Evolutionary conservation across 139 green algal species (phyloP).

Genomic region (Closterium sp.): DNA sequence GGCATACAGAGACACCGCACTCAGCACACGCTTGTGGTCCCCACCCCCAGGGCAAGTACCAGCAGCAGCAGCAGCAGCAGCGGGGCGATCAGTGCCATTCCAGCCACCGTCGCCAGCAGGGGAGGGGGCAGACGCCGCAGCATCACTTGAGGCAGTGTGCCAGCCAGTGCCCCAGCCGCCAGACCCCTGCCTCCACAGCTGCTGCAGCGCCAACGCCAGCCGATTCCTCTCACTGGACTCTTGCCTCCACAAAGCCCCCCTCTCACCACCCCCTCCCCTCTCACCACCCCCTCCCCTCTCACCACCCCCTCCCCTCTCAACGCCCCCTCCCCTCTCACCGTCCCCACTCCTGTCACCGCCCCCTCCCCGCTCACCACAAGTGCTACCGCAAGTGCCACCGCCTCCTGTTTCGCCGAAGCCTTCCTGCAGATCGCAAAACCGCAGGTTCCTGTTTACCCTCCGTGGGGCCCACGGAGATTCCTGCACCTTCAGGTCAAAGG

Average conservation of each 20-base stretch:
- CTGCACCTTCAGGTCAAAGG: no score
- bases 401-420: background rate
- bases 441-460: no score
- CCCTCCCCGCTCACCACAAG: background rate
- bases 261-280: background rate
- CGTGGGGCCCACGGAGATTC: no score
- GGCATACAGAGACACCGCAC: background rate
- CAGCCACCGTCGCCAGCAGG: no score
- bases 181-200: background rate
- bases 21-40: background rate
- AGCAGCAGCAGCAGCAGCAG: background rate
- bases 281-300: background rate
- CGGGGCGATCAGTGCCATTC: no score
- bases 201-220: background rate
- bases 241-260: background rate
- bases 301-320: background rate
- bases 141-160: background rate
- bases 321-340: background rate
- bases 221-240: background rate
- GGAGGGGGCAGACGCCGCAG: background rate
- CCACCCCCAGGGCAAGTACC: no score
- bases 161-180: background rate
- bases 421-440: background rate
- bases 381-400: no score
- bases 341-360: background rate